Conservation (phyloP, 2,329 filamentous ascomycete genomes). For the Alternaria triticimaculans region DNA sequence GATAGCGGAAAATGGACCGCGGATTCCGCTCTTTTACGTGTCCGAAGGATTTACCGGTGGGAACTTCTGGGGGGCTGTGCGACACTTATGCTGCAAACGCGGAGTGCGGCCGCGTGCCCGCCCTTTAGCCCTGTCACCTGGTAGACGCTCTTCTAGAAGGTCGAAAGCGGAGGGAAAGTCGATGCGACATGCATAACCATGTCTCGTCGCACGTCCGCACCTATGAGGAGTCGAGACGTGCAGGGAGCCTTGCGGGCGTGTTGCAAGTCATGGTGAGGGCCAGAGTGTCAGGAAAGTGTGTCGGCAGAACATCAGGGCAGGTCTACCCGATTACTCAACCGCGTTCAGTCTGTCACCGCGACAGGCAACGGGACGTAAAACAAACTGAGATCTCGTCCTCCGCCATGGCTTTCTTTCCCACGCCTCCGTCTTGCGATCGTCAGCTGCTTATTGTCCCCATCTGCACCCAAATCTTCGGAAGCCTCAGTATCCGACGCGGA, state of each 20-base stretch:
- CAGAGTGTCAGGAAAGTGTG: constrained; percentile 36
- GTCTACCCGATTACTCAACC: constrained; percentile 38
- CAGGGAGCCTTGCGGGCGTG: constrained; percentile 21
- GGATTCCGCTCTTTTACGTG: constrained; percentile 12
- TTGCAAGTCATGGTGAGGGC: constrained; percentile 39
- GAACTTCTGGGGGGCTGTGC: constrained; percentile 7
- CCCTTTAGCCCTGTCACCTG: constrained; percentile 10
- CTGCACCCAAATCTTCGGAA: constrained; percentile 28
- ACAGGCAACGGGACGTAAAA: constrained; percentile 42
- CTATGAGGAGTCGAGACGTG: constrained; percentile 19
- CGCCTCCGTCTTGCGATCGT: constrained; percentile 26
- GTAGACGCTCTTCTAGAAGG: constrained; percentile 18
- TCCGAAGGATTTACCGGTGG: constrained; percentile 9
- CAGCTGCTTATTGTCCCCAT: constrained; percentile 24
- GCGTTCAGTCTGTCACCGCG: constrained; percentile 19
- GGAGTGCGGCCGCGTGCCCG: constrained; percentile 21
- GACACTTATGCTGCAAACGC: constrained; percentile 27
- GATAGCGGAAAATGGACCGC: constrained; percentile 9
- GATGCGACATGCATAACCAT: constrained; percentile 27
- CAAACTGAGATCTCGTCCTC: constrained; percentile 45
- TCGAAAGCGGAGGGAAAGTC: constrained; percentile 23
- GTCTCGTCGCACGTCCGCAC: constrained; percentile 23
- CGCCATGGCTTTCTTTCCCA: constrained; percentile 32
- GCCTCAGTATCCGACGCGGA: constrained; percentile 37
- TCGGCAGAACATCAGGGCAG: constrained; percentile 30